Conservation (phyloP, 2,329 filamentous ascomycete genomes). For the Chaetomiaceae sp. region DNA sequence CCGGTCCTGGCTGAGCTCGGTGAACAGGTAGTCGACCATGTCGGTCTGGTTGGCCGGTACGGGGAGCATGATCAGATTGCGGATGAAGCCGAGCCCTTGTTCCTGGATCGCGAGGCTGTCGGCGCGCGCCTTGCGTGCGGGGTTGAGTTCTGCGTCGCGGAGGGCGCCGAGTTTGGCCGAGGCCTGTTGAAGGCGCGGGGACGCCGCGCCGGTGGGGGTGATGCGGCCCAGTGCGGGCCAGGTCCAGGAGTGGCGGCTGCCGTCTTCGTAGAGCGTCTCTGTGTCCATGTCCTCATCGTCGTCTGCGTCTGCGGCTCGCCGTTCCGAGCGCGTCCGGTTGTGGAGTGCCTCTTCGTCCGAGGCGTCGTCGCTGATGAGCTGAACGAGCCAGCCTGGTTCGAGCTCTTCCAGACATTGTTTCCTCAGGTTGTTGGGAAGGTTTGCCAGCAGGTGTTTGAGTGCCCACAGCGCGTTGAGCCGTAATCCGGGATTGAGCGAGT, state of each 20-base stretch:
- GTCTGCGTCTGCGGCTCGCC: slow-evolving; percentile 16
- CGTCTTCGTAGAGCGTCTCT: slow-evolving; percentile 39
- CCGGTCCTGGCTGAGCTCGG: slow-evolving; percentile 67
- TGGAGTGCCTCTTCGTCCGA: slow-evolving; percentile 48
- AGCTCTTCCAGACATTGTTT: slow-evolving; percentile 73
- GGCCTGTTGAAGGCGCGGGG: slow-evolving; percentile 45
- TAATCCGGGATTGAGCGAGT: slow-evolving; percentile 72
- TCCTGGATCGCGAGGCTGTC: slow-evolving; percentile 86
- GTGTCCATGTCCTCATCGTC: slow-evolving; percentile 57
- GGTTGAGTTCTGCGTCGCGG: slow-evolving; percentile 64
- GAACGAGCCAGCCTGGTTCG: slow-evolving; percentile 73
- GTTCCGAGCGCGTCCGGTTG: slow-evolving; percentile 25
- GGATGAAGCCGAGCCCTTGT: slow-evolving; percentile 82
- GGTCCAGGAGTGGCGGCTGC: slow-evolving; percentile 22
- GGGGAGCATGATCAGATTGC: slow-evolving; percentile 76
- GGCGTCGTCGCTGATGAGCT: slow-evolving; percentile 64
- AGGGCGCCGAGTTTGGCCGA: slow-evolving; percentile 48
- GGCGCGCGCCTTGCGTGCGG: slow-evolving; percentile 62
- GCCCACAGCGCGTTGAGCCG: slow-evolving; percentile 88
- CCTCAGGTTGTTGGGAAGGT: slow-evolving; percentile 67
- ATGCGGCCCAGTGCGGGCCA: slow-evolving; percentile 22
- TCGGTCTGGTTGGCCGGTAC: slow-evolving; percentile 50
- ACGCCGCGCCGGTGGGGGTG: slow-evolving; percentile 25
- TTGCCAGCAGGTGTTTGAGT: slow-evolving; percentile 81
- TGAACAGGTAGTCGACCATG: slow-evolving; percentile 84